Percentiles rank a stretch among this genome's conserved stretches.
These are phyloP conservation scores for Nannochloropsis oceanica DNA, from an alignment of 108 stramenopile species.

Conservation along the genomic window DNA sequence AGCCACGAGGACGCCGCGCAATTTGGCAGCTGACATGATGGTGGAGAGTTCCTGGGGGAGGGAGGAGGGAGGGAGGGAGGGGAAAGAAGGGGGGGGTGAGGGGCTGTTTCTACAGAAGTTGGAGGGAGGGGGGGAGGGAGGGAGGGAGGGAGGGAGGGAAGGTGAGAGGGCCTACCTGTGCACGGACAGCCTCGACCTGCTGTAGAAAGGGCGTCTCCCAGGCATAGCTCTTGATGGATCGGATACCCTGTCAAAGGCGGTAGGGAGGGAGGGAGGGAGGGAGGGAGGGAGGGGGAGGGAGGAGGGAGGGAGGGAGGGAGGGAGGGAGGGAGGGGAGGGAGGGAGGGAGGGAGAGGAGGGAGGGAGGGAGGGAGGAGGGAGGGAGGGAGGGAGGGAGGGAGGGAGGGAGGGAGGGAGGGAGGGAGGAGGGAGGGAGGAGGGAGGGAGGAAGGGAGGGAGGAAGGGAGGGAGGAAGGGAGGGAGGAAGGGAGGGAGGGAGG, in stretches of 20 bases:
- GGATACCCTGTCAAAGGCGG: conserved; percentile 34
- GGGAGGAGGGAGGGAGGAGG: too few species aligned
- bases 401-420: too few species aligned
- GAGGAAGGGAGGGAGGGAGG: too few species aligned
- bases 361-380: too few species aligned
- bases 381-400: too few species aligned
- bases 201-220: conserved; percentile 40
- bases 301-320: neutral
- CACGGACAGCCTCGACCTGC: conserved; percentile 22
- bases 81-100: neutral
- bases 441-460: too few species aligned
- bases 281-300: neutral
- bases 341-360: neutral
- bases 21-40: conserved; percentile 1
- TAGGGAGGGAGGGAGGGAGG: neutral
- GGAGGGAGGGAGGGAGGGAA: neutral
- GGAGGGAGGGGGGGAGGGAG: neutral
- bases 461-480: too few species aligned
- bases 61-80: neutral
- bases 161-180: neutral
- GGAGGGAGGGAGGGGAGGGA: neutral
- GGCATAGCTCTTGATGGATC: conserved; percentile 40
- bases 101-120: too few species aligned
- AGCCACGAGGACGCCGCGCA: conserved; percentile 25
- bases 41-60: conserved; percentile 8